phyloP scores from a whole-genome alignment of 805 yeast genomes.

The Kuraishia cidri region DNA sequence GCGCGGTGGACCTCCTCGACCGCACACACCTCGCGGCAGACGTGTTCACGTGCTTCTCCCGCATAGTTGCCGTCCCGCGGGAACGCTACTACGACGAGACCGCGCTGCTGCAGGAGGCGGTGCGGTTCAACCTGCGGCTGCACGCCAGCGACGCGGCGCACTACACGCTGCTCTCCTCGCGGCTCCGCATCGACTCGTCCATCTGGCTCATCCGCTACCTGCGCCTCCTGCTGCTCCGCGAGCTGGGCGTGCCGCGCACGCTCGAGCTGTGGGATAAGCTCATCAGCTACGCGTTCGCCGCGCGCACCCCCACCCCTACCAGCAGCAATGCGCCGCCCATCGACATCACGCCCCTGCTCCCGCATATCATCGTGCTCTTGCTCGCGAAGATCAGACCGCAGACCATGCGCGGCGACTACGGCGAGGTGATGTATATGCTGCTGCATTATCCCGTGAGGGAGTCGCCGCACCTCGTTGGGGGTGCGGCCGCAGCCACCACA shows the following conservation, averaged over 20 bases:
- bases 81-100: slow-evolving; percentile 28
- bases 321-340: slow-evolving; percentile 6
- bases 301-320: slow-evolving; percentile 4
- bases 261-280: slow-evolving; percentile 41
- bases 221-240: slow-evolving; percentile 35
- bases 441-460: slow-evolving; percentile 35
- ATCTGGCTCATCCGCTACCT: slow-evolving; percentile 48
- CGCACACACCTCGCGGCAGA: slow-evolving; percentile 28
- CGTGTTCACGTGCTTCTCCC: slow-evolving; percentile 31
- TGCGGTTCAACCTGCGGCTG: slow-evolving; percentile 33
- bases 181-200: slow-evolving; percentile 38
- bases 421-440: slow-evolving; percentile 37
- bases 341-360: slow-evolving; percentile 24
- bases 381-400: slow-evolving; percentile 31
- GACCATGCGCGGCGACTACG: slow-evolving; percentile 39
- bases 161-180: slow-evolving; percentile 33
- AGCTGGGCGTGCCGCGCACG: slow-evolving; percentile 28
- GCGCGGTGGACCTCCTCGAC: slow-evolving; percentile 29
- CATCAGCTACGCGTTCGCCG: slow-evolving; percentile 18
- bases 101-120: slow-evolving; percentile 33
- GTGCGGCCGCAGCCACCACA: too few relatives aligned
- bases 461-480: not conserved
- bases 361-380: slow-evolving; percentile 30
- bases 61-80: slow-evolving; percentile 24
- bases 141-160: slow-evolving; percentile 42